Evolutionary conservation across 768 basidiomycete genomes (phyloP).

Genomic region (Chiua virens): DNA sequence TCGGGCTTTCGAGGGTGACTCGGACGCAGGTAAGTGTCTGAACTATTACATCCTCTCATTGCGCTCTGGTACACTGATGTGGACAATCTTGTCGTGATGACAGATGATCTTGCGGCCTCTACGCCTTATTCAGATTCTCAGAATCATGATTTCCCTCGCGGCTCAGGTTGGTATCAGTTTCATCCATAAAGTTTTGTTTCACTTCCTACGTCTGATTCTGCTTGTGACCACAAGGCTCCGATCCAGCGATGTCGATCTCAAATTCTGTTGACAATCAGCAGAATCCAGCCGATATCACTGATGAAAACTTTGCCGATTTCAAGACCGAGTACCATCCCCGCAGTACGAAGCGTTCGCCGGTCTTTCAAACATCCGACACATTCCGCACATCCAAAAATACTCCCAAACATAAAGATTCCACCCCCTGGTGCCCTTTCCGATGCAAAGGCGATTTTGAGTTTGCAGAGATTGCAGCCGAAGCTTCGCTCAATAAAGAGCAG

Average conservation of each 20-base stretch:
- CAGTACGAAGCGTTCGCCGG: conserved; percentile 4
- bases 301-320: neutral
- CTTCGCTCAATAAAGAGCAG: conserved; percentile 8
- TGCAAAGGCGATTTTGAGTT: conserved; percentile 7
- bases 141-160: too few relatives aligned
- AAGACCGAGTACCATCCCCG: conserved; percentile 27
- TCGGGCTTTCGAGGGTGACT: too few relatives aligned
- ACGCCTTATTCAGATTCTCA: too few relatives aligned
- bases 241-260: neutral
- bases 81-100: too few relatives aligned
- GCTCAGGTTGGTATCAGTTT: too few relatives aligned
- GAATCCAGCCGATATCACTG: neutral
- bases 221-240: too few relatives aligned
- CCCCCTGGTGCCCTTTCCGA: conserved; percentile 5
- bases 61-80: too few relatives aligned
- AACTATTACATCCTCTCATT: too few relatives aligned
- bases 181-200: too few relatives aligned
- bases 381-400: neutral
- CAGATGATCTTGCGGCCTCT: too few relatives aligned
- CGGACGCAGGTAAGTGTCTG: too few relatives aligned
- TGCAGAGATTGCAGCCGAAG: conserved; percentile 6
- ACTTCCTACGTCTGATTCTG: too few relatives aligned
- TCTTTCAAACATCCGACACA: conserved; percentile 13
- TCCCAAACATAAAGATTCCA: conserved; percentile 3
- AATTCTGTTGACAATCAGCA: neutral